Evolutionary conservation across 305 asterid genomes (phyloP).

Genomic region (Fraxinus dipetala): DNA sequence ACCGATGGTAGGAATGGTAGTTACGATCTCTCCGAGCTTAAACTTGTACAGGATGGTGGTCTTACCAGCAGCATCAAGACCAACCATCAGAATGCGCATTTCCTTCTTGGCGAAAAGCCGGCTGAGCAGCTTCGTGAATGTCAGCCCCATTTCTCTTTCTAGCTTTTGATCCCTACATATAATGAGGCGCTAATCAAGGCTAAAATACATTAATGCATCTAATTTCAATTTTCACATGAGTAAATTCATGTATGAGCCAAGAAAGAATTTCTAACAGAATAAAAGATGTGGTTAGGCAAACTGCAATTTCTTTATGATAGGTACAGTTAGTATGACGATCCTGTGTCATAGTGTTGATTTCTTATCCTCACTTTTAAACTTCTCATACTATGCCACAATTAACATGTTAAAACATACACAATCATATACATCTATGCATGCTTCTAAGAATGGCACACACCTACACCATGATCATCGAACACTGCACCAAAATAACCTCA

Average conservation of each 20-base stretch:
- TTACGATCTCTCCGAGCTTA: conserved; percentile 36
- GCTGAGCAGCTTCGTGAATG: conserved; percentile 34
- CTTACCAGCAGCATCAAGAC: conserved; percentile 41
- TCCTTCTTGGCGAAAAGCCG: conserved; percentile 38
- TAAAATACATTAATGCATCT: neutral
- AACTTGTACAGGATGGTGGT: conserved; percentile 40
- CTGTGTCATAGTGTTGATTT: neutral
- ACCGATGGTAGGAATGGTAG: conserved; percentile 37
- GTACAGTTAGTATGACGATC: neutral
- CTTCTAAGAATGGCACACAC: neutral
- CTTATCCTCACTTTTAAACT: neutral
- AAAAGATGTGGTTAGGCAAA: neutral
- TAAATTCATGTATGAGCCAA: neutral
- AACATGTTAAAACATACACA: neutral
- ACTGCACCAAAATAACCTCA: neutral
- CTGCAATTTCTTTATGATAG: neutral
- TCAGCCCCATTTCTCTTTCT: conserved; percentile 31
- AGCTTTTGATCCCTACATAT: conserved; percentile 17
- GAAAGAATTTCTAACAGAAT: neutral
- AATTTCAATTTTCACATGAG: neutral
- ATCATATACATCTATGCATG: neutral
- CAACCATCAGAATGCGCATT: conserved; percentile 39
- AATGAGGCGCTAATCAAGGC: neutral
- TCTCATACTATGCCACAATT: neutral
- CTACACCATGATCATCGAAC: neutral